Evolutionary conservation across 1,139 yeast species (phyloP), one percentile per base, ranked within the genome.

Genomic region (Torulaspora globosa): DNA sequence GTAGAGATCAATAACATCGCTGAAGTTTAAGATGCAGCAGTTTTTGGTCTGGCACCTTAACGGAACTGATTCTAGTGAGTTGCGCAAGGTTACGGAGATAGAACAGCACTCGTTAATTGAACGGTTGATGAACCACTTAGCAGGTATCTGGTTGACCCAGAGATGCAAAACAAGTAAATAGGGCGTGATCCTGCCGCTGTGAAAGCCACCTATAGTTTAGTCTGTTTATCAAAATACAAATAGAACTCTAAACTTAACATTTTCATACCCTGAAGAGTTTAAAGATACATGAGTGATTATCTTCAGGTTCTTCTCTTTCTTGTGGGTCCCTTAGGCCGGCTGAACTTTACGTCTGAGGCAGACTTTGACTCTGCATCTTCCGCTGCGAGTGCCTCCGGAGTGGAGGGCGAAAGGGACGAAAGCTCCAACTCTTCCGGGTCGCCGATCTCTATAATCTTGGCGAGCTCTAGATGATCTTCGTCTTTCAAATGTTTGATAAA

Each of bases 361-460:
- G 58, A 39, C 10, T 56, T 43, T n/a, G 53, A 36, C 11, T 51
- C 15, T 5, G 57, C 51, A 15, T 51, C 51, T 12, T 46, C 53
- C 34, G 52, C 54, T 3, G 49, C 52, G n/a, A 51, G 46, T 29
- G 54, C 59, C 18, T 47, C 51, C 11, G 47, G 51, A 10, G 49
- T 45, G 11, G 55, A 28, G 23, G 43, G 41, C 5, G 59, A 56
- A 31, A 54, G 65, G 52, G 52, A 71, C 54, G 70, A 62, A 3
- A 66, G 54, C 47, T 83, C 88, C 41, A 84, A 62, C 56, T 84
- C 92, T 36, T 73, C 75, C 19, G 82, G 67, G 61, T 84, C 90
- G 7, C 90, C 90, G 36, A 81, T 79, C 61, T 84, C 90, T 19
- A 82, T 59, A 11, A 72, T 66, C 43, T 76, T 75, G 36, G 71